Base-by-base conservation (phyloP, 768 basidiomycete species). In the Tylopilus plumbeoviolaceoides region DNA sequence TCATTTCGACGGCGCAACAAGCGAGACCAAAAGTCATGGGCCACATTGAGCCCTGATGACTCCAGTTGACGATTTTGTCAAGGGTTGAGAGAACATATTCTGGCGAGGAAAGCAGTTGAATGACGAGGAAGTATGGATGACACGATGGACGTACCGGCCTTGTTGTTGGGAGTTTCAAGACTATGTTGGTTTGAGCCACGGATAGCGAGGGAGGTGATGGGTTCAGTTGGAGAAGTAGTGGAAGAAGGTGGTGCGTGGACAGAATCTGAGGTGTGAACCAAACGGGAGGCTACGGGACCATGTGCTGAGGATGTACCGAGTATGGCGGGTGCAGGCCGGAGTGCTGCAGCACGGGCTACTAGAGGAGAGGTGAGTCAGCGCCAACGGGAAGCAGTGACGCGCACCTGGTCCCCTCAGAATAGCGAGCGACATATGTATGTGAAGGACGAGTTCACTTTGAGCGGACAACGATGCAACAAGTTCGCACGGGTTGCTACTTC, bases 1-100 rank as follows among this genome's bases (percentile, higher is more conserved):
- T 98, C 89, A 92, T 91, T 75, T 99, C 97, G 30, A 99, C 97
- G 21, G 97, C 97, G 71, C 97, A 99, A 71, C 97, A 99, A 5
- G 97, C 97, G 47, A 99, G 82, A 74, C 95, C 92, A 70, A 90
- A 95, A 46, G 95, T 98, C 95, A 98, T 98, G 10, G 97, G 97
- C 97, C 97, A 98, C 85, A 98, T 95, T 38, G 93, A 95, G 53
- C 95, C 87, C 73, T 98, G 95, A 49, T 95, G 77, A 9, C 88
- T 95, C 97, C 97, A 98, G 70, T 98, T 98, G 63, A 87, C 87
- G 17, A 98, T 79, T 73, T 98, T 98, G 77, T 99, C 97, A 50
- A 97, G 73, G 0, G 94, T 95, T 1, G 95, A 92, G 46, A 98
- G 76, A 1, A 98, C 95, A 78, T 98, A 98, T 73, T 99, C 97